Evolutionary conservation across 2,329 filamentous ascomycete species (phyloP), one percentile per base, ranked within the genome.

Genomic region (Neospermospora avenae): DNA sequence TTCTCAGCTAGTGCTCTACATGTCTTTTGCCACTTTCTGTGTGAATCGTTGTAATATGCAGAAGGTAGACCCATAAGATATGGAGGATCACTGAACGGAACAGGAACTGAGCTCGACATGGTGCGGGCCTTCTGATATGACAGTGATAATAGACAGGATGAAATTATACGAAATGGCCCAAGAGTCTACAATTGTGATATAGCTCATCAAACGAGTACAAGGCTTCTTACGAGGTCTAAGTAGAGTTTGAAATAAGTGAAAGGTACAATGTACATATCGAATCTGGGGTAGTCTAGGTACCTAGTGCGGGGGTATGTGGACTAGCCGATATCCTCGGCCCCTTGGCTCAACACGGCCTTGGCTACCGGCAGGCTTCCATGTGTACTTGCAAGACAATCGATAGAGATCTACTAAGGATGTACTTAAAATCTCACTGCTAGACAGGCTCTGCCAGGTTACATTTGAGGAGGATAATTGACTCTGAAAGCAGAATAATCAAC

Each of bases 21-120:
- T 64, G 81, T 83, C 71, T 84, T 83, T 71, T 92, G 88, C 78
- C 86, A 90, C 69, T 75, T 77, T 14, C 78, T 77, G 71, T 91
- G 88, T 3, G 84, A 84, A 3, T 81, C 78, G 24, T 81, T 86
- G 76, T 89, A 89, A 76, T 90, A 89, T 13, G 88, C 84, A 0
- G 86, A 89, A 0, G 88, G 89, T 2, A 90, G 77, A 55, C 87
- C 87, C 67, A 78, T 79, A 49, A 91, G 80, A 76, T 87, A 58
- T 18, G 57, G 57, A 7, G 57, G 57, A 10, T 58, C 57, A 18
- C 48, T 53, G 28, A 58, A 58, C 18, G 57, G 57, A 16, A 58
- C 28, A 4, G 57, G 57, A 16, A 58, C 48, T 25, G 57, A 20
- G 44, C 45, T 41, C 20, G 57, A 45, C 57, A 58, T 58, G 20